phyloP scores from a whole-genome alignment of 2,329 filamentous ascomycete genomes.

The Neonectria ditissima region DNA sequence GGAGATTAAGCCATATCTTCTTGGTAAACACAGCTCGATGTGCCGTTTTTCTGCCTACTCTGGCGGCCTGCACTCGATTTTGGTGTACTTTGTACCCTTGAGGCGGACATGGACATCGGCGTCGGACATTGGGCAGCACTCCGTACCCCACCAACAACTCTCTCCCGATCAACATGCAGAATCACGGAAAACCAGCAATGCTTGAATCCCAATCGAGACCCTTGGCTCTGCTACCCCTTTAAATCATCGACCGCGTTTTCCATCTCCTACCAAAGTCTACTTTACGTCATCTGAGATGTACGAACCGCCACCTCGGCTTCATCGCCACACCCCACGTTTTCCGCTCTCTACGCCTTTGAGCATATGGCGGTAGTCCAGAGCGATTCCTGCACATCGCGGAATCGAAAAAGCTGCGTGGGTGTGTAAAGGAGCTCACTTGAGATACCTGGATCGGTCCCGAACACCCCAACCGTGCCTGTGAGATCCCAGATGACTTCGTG shows the following conservation, averaged over 20 bases:
- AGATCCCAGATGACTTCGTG: not conserved
- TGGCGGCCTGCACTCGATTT: too few species aligned
- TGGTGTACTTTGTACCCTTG: too few species aligned
- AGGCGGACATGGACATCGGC: too few species aligned
- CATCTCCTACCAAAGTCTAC: not conserved
- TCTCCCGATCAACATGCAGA: not conserved
- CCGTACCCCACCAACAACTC: too few species aligned
- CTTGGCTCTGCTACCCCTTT: constrained; percentile 4
- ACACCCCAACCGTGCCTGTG: not conserved
- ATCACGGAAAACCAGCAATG: not conserved
- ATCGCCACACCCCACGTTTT: constrained; percentile 26
- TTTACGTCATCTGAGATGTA: constrained; percentile 39
- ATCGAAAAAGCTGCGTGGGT: not conserved
- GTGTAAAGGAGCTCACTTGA: constrained; percentile 12
- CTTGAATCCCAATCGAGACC: too few species aligned
- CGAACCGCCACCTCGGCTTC: constrained; percentile 46
- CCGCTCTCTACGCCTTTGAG: not conserved
- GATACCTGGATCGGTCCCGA: constrained; percentile 8
- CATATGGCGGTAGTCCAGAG: not conserved
- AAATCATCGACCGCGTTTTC: not conserved
- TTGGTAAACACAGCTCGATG: too few species aligned
- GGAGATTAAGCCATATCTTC: too few species aligned
- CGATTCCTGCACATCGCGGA: constrained; percentile 6
- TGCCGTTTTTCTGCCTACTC: too few species aligned
- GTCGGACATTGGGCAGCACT: not conserved